A percentile compares a stretch with the other conserved stretches of the same genome.
Conservation (phyloP, 345 rosid species). For the Gossypium raimondii region DNA sequence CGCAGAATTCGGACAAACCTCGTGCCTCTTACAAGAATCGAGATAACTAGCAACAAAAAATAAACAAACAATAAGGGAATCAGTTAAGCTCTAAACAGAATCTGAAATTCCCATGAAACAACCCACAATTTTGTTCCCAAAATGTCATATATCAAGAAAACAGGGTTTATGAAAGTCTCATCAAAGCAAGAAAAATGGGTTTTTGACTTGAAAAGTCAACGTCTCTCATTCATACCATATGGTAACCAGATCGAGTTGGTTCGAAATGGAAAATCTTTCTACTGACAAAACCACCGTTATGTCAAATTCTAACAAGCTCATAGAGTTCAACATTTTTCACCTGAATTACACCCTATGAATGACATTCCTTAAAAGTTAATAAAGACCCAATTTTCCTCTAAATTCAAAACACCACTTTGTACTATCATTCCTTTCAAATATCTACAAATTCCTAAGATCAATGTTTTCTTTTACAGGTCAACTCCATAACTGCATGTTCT, state of each 20-base stretch:
- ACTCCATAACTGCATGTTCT: not conserved
- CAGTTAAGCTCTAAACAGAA: not conserved
- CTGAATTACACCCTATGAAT: not conserved
- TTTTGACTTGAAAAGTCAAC: not conserved
- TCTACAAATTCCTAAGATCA: not conserved
- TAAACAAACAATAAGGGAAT: not conserved
- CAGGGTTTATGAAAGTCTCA: not conserved
- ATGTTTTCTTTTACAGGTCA: not conserved
- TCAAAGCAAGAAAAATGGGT: not conserved
- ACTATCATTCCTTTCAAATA: not conserved
- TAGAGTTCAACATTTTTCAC: not conserved
- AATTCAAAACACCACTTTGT: not conserved
- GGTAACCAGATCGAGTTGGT: not conserved
- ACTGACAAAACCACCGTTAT: not conserved
- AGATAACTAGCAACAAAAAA: constrained; percentile 33
- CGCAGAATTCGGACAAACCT: constrained; percentile 29
- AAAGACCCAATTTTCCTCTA: not conserved
- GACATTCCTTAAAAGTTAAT: not conserved
- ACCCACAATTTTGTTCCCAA: not conserved
- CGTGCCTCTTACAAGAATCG: constrained; percentile 40
- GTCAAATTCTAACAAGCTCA: not conserved
- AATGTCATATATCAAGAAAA: not conserved
- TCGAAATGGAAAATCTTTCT: not conserved
- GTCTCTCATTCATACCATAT: not conserved
- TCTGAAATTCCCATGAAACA: not conserved